Conservation (phyloP, 78 protist genomes). For the Polysphondylium violaceum region DNA sequence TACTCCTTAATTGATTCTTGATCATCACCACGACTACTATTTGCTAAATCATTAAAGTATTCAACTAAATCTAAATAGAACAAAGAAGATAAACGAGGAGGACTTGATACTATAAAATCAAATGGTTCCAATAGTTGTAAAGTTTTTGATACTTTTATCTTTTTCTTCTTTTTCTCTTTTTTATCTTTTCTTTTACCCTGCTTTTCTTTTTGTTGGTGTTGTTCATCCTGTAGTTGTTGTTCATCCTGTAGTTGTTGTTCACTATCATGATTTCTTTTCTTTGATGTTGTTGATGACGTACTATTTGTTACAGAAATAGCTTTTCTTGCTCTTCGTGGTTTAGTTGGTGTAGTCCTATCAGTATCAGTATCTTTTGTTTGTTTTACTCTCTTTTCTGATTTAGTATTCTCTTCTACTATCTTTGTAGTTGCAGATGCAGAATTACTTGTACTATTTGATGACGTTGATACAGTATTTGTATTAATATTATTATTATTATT, state of each 20-base stretch:
- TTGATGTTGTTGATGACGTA: background rate
- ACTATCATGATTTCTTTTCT: slow-evolving; percentile 1
- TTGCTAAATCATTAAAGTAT: background rate
- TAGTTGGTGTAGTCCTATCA: background rate
- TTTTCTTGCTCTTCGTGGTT: background rate
- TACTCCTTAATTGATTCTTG: too few species aligned
- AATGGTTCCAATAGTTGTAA: slow-evolving; percentile 43
- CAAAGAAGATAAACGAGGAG: slow-evolving; percentile 14
- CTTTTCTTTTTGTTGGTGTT: background rate
- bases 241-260: slow-evolving; percentile 1
- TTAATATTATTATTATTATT: background rate
- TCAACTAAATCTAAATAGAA: slow-evolving; percentile 44
- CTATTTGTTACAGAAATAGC: background rate
- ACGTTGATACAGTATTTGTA: background rate
- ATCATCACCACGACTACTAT: too few species aligned
- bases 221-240: background rate
- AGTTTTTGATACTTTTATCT: slow-evolving; percentile 14
- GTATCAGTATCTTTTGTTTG: background rate
- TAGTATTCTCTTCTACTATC: background rate
- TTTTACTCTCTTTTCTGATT: background rate
- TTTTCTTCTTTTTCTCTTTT: slow-evolving; percentile 35
- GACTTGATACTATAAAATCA: slow-evolving; percentile 16
- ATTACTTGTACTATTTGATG: background rate
- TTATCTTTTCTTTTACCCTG: background rate
- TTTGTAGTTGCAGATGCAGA: background rate